Percentiles rank a stretch among this genome's conserved stretches.
Conservation (phyloP, 495 filamentous ascomycete species). For the Penicillium longicatenatum region DNA sequence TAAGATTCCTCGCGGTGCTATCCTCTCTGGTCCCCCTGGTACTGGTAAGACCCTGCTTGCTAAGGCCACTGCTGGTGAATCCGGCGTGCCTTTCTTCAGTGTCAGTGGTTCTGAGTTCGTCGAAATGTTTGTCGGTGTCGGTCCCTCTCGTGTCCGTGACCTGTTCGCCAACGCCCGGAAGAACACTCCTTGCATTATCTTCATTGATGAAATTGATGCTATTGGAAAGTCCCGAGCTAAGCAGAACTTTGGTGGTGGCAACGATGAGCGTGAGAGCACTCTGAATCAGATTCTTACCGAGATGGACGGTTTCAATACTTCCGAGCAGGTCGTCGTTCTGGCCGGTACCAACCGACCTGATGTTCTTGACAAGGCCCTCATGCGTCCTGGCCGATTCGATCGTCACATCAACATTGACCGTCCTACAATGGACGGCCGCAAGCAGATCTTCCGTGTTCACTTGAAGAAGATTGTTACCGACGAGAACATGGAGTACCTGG, state of each 20-base stretch:
- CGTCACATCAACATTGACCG: slow-evolving; percentile 91
- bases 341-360: slow-evolving; percentile 96
- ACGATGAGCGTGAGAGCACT: slow-evolving; percentile 94
- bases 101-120: slow-evolving; percentile 99
- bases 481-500: slow-evolving; percentile 83
- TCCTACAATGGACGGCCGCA: slow-evolving; percentile 94
- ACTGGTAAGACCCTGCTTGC: slow-evolving; percentile 97
- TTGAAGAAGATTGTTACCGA: slow-evolving; percentile 88
- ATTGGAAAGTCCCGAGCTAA: slow-evolving; percentile 89
- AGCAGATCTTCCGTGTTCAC: slow-evolving; percentile 95
- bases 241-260: slow-evolving; percentile 78
- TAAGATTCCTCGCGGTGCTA: slow-evolving; percentile 95
- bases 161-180: slow-evolving; percentile 93
- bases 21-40: slow-evolving; percentile 93
- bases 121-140: slow-evolving; percentile 99
- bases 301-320: slow-evolving; percentile 99
- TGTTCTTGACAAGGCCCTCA: slow-evolving; percentile 89
- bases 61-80: slow-evolving; percentile 97
- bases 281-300: slow-evolving; percentile 98
- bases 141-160: slow-evolving; percentile 91
- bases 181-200: slow-evolving; percentile 97
- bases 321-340: slow-evolving; percentile 96
- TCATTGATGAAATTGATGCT: slow-evolving; percentile 99
- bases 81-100: slow-evolving; percentile 95
- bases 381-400: slow-evolving; percentile 96